Conservation (phyloP, 2,329 filamentous ascomycete species). For the Ramichloridium luteum region DNA sequence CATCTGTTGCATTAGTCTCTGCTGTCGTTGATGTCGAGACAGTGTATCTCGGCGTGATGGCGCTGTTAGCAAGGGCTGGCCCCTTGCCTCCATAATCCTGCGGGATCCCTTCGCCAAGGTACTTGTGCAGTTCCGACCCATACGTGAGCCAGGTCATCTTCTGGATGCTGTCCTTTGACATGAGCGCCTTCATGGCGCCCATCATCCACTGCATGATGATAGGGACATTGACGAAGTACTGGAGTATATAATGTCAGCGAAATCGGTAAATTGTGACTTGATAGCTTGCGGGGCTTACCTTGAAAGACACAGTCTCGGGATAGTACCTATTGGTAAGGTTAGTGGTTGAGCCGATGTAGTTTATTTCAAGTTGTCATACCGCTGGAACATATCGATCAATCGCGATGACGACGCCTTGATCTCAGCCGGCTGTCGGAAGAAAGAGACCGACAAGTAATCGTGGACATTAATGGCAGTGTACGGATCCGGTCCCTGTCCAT, state of each 20-base stretch:
- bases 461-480: slow-evolving; percentile 90
- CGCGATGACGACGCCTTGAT: slow-evolving; percentile 67
- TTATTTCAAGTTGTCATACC: slow-evolving; percentile 77
- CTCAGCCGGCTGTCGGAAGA: slow-evolving; percentile 66
- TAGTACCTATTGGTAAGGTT: slow-evolving; percentile 77
- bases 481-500: slow-evolving; percentile 53
- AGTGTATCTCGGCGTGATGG: slow-evolving; percentile 31
- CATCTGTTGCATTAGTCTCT: too few species aligned
- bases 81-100: slow-evolving; percentile 69
- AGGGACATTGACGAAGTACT: slow-evolving; percentile 89
- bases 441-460: slow-evolving; percentile 80
- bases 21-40: too few species aligned
- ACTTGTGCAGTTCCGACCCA: slow-evolving; percentile 54
- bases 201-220: slow-evolving; percentile 72
- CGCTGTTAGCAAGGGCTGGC: slow-evolving; percentile 33
- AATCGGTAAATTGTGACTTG: too few species aligned
- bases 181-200: slow-evolving; percentile 34
- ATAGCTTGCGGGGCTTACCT: slow-evolving; percentile 35
- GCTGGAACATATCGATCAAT: slow-evolving; percentile 69
- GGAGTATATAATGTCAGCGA: too few species aligned
- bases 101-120: slow-evolving; percentile 57
- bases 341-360: slow-evolving; percentile 63
- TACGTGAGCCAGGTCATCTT: slow-evolving; percentile 40
- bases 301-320: slow-evolving; percentile 77
- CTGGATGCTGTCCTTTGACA: slow-evolving; percentile 36